Conservation (phyloP, 2,329 filamentous ascomycete genomes). For the Epichloe sibirici region DNA sequence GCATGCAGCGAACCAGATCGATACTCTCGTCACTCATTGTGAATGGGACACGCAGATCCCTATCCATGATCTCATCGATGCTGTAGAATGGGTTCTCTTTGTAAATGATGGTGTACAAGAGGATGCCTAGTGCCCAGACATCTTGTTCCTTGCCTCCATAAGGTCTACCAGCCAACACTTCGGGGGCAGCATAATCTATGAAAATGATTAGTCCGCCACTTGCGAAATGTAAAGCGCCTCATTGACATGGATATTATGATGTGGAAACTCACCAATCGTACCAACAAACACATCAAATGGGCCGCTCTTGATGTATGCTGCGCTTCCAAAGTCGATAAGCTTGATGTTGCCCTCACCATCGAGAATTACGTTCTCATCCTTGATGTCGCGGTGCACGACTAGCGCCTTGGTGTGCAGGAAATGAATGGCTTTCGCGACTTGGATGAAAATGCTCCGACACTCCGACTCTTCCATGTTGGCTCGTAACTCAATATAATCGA, state of each 20-base stretch:
- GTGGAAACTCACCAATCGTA: conserved; percentile 66
- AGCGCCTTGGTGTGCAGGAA: conserved; percentile 83
- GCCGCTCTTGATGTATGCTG: conserved; percentile 94
- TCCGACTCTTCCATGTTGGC: conserved; percentile 94
- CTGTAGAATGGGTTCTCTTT: conserved; percentile 99
- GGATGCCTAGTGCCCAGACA: conserved; percentile 92
- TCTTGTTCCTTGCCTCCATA: conserved; percentile 97
- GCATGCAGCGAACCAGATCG: conserved; percentile 81
- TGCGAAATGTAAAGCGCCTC: neutral
- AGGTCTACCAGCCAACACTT: conserved; percentile 82
- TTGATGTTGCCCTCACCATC: conserved; percentile 95
- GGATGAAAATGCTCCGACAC: conserved; percentile 87
- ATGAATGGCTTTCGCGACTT: conserved; percentile 80
- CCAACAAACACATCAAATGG: conserved; percentile 98
- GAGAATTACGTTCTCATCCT: conserved; percentile 94
- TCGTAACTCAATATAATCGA: conserved; percentile 95
- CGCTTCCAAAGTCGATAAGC: conserved; percentile 95
- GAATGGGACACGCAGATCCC: conserved; percentile 82
- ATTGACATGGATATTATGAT: too few species aligned
- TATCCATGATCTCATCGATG: conserved; percentile 98
- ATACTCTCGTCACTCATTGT: conserved; percentile 85
- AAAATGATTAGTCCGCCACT: neutral
- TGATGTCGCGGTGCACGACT: conserved; percentile 96
- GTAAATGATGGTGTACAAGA: conserved; percentile 97
- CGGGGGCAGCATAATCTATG: conserved; percentile 92